phyloP scores from a whole-genome alignment of 129 eudicot genomes.

The Flaveria ramosissima region DNA sequence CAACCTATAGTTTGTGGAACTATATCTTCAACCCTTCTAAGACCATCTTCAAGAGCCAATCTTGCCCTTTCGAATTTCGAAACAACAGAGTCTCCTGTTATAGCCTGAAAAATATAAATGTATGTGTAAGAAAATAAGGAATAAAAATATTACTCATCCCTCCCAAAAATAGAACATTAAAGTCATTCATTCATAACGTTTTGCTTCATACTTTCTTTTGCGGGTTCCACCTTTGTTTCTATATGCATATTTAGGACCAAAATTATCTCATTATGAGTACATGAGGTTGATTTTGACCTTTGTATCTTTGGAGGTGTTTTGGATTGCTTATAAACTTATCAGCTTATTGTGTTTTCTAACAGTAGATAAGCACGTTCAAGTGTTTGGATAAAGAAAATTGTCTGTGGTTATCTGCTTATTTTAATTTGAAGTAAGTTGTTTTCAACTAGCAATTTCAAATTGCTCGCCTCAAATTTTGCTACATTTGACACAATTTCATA shows the following conservation, averaged over 20 bases:
- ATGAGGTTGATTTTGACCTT: background rate
- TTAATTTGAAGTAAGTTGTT: too few species aligned
- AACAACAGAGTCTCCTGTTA: conserved; percentile 91
- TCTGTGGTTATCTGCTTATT: too few species aligned
- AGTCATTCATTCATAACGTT: background rate
- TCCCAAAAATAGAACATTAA: background rate
- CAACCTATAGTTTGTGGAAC: conserved; percentile 86
- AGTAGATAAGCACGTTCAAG: too few species aligned
- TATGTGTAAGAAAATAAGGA: background rate
- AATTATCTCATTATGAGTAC: background rate
- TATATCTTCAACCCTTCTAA: conserved; percentile 86
- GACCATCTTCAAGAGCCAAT: conserved; percentile 79
- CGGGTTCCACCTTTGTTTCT: background rate
- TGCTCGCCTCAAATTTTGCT: too few species aligned
- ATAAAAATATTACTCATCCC: background rate
- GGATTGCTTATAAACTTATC: background rate
- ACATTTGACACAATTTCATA: too few species aligned
- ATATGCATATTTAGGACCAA: background rate
- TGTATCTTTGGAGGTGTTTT: background rate
- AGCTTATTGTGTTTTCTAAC: too few species aligned
- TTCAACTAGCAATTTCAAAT: too few species aligned
- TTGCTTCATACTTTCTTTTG: background rate
- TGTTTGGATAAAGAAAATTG: too few species aligned
- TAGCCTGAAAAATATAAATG: conserved; percentile 63
- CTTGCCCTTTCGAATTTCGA: conserved; percentile 87